Evolutionary conservation across 2,329 filamentous ascomycete species (phyloP), one percentile per base, ranked within the genome.

Genomic region (Neopestalotiopsis clavispora): DNA sequence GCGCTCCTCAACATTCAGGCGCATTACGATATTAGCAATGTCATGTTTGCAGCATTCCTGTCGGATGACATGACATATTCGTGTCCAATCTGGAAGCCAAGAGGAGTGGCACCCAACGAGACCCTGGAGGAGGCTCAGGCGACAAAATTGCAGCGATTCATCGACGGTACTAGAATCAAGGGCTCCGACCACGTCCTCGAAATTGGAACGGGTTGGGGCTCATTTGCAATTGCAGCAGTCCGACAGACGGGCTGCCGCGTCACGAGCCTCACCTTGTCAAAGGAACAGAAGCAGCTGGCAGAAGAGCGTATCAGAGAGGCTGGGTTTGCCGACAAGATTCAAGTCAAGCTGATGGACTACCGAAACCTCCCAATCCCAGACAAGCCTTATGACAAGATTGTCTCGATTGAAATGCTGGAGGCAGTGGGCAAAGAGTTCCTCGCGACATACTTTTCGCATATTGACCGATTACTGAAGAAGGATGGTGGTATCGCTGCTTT

Each of bases 401-500:
- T 94, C 7, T 92, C 90, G 4, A 92, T 94, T 69, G 92, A 94
- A 76, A 94, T 94, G 92, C 82, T 94, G 28, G 92, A 94, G 80
- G 90, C 90, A 1, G 92, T 94, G 0, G 92, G 92, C 3, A 82
- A 86, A 65, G 89, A 92, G 75, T 93, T 88, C 72, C 78, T 94
- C 40, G 83, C 85, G 23, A 90, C 87, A 1, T 94, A 93, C 75
- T 94, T 94, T 75, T 80, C 82, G 20, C 88, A 87, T 72, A 84
- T 94, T 65, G 82, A 93, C 73, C 82, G 83, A 68, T 78, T 93
- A 40, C 78, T 94, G 58, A 93, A 94, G 78, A 84, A 84, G 62
- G 84, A 91, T 17, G 89, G 89, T 2, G 89, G 91, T 1, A 86
- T 93, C 58, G 90, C 89, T 6, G 87, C 91, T 62, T 92, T 94